Evolutionary conservation across 2,329 filamentous ascomycete genomes (phyloP).

Genomic region (Pseudogymnoascus sp.): DNA sequence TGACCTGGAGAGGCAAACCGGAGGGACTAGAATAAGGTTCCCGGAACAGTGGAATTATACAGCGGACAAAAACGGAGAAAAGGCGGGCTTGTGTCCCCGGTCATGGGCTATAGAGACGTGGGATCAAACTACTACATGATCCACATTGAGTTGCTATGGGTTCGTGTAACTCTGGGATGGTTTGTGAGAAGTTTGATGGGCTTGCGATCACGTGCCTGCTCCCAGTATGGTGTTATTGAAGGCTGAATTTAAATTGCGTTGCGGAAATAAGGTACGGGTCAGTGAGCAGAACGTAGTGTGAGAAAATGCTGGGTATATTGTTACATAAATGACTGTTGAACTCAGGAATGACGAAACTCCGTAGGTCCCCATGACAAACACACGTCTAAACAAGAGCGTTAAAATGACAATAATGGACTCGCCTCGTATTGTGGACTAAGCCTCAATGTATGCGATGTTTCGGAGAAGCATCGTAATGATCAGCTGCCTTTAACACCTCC

Average conservation of each 20-base stretch:
- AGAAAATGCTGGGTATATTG: conserved; percentile 3
- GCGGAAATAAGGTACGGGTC: neutral
- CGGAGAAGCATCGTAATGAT: neutral
- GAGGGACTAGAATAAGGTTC: neutral
- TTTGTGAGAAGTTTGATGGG: conserved; percentile 3
- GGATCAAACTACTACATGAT: neutral
- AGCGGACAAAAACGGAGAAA: neutral
- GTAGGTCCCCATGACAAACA: neutral
- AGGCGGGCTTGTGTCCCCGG: neutral
- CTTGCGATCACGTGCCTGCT: neutral
- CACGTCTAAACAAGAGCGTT: neutral
- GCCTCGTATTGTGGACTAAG: neutral
- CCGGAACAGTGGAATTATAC: neutral
- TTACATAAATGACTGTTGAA: neutral
- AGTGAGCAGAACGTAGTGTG: neutral
- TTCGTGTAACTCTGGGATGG: conserved; percentile 4
- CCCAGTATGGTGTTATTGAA: neutral
- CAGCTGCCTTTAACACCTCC: conserved; percentile 9
- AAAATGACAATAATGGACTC: neutral
- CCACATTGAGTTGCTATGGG: neutral
- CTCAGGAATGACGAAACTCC: neutral
- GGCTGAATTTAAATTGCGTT: neutral
- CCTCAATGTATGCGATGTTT: neutral
- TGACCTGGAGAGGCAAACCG: neutral
- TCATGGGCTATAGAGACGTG: neutral